A percentile compares a stretch with the other conserved stretches of the same genome.
These are phyloP conservation scores for Mucor lusitanicus DNA, from an alignment of 371 early-diverging fungal species.

Conservation along the genomic window DNA sequence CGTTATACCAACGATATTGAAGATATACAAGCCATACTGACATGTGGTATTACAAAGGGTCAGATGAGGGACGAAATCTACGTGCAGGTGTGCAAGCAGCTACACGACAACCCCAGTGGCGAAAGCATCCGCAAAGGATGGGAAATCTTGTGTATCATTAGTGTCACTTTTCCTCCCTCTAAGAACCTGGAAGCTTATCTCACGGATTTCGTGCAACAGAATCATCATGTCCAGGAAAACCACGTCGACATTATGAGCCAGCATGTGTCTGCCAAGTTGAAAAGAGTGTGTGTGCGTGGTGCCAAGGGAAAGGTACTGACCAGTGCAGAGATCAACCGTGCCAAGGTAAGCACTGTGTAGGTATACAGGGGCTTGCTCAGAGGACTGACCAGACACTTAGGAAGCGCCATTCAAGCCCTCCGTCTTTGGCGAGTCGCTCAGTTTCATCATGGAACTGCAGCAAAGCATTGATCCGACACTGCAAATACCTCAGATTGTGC, in stretches of 20 bases:
- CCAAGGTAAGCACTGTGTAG: slow-evolving; percentile 42
- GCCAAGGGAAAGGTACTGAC: slow-evolving; percentile 81
- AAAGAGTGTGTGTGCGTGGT: slow-evolving; percentile 76
- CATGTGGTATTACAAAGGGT: slow-evolving; percentile 74
- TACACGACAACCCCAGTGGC: slow-evolving; percentile 79
- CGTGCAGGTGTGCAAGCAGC: slow-evolving; percentile 91
- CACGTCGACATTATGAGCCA: slow-evolving; percentile 60
- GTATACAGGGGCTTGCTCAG: too few relatives aligned
- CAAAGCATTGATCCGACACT: slow-evolving; percentile 36
- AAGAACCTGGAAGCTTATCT: slow-evolving; percentile 88
- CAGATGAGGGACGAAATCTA: slow-evolving; percentile 92
- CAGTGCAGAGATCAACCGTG: slow-evolving; percentile 78
- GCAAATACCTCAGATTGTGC: slow-evolving; percentile 79
- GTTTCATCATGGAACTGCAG: slow-evolving; percentile 76
- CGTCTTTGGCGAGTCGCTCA: slow-evolving; percentile 92
- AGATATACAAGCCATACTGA: slow-evolving; percentile 78
- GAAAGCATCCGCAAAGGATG: slow-evolving; percentile 83
- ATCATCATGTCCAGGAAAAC: slow-evolving; percentile 45
- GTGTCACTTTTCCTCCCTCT: slow-evolving; percentile 89
- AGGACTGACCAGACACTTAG: slow-evolving; percentile 24
- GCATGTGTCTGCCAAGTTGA: slow-evolving; percentile 65
- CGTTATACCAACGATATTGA: slow-evolving; percentile 35
- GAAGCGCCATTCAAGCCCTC: slow-evolving; percentile 86
- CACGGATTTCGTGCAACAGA: slow-evolving; percentile 71
- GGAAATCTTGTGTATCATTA: slow-evolving; percentile 81